Percentiles rank a stretch among this genome's conserved stretches.
phyloP scores from a whole-genome alignment of 768 basidiomycete species.

The Termitomyces sp. region DNA sequence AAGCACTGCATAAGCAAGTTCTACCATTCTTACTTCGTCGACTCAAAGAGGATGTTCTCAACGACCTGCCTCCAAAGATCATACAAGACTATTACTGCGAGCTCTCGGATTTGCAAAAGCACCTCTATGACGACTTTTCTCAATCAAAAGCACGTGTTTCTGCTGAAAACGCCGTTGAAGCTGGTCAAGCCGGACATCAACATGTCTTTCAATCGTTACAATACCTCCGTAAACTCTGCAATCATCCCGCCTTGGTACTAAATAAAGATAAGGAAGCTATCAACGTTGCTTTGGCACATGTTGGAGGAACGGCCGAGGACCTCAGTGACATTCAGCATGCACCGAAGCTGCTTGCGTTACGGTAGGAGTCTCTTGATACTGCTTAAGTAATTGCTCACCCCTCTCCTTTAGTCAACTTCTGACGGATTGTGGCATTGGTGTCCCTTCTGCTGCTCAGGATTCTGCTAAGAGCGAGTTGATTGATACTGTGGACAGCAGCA shows the following conservation, averaged over 20 bases:
- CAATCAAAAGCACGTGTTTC: conserved; percentile 64
- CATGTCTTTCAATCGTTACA: conserved; percentile 98
- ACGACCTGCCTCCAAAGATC: conserved; percentile 97
- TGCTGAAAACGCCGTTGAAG: conserved; percentile 60
- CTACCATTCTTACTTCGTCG: conserved; percentile 96
- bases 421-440: conserved; percentile 90
- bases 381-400: neutral
- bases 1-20: conserved; percentile 97
- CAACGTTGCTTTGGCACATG: conserved; percentile 48
- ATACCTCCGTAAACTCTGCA: conserved; percentile 95
- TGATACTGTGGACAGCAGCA: conserved; percentile 49
- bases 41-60: conserved; percentile 93
- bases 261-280: conserved; percentile 65
- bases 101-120: conserved; percentile 89
- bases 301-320: conserved; percentile 36
- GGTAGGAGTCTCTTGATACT: conserved; percentile 36
- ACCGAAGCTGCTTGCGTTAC: conserved; percentile 87
- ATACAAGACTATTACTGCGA: conserved; percentile 99
- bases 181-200: conserved; percentile 46
- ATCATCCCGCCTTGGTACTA: conserved; percentile 90
- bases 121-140: conserved; percentile 91
- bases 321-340: conserved; percentile 85
- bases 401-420: conserved; percentile 72
- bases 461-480: conserved; percentile 61
- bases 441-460: conserved; percentile 39